Base-by-base conservation (phyloP, 257 asterid genomes). In the Thymus mandschuricus region DNA sequence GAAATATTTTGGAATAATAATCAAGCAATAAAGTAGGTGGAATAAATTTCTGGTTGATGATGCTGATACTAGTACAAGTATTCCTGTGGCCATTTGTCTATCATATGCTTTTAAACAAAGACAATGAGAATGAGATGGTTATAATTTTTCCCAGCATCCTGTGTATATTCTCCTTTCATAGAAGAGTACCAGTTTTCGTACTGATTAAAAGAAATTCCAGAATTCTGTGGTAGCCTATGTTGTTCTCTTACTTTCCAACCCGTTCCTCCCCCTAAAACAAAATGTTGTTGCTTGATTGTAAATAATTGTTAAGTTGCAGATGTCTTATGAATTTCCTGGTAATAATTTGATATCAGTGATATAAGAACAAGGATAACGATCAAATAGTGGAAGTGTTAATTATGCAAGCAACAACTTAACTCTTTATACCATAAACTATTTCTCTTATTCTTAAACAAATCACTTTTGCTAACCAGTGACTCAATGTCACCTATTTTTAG, bases 101-200 rank as follows among this genome's bases (percentile, higher is more conserved):
- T 49, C 30, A 43, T 61, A 56, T 45, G 66, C 45, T 21, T 70
- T 70, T 68, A 70, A 12, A 21, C 21, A 21, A 35, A 11, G 9
- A 15, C 69, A 10, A 7, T 60, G 3, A 13, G 48, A 4, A 34
- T 4, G 66, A 13, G 59, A 11, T 44, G 12, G 40, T 60, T 60
- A 29, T 49, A 27, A 38, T 57, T 44, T 43, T 45, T 44, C 57
- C 34, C 28, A 38, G 40, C 70, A 48, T 67, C 35, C 50, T 4
- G 21, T 60, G 61, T 31, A 0, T 60, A 31, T 64, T 38, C 8
- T 28, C 46, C 3, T 44, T 45, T 7, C 21, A 6, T 45, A 31
- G 15, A 40, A 29, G 33, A 12, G 8, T 58, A 30, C 48, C 12
- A 43, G n/a, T 34, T 56, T 31, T 38, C 21, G 63, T 68, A 55